Conservation (phyloP, 1,284 basidiomycete species). For the Leucoagaricus sp. region DNA sequence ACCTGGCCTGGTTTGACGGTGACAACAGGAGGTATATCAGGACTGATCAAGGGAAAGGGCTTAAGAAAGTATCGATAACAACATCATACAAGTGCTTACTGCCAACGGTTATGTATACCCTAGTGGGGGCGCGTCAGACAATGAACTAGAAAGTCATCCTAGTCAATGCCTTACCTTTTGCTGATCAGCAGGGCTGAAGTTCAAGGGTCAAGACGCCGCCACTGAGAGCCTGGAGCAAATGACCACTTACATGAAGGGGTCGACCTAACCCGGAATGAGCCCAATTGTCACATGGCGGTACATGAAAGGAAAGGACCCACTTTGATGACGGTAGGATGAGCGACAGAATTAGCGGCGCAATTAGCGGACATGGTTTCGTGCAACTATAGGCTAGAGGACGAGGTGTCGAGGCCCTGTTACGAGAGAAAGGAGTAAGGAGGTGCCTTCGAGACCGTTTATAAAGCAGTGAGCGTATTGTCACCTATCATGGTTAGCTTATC, state of each 20-base stretch:
- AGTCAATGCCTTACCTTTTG: constrained; percentile 50
- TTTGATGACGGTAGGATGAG: constrained; percentile 54
- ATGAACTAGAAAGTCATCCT: neutral
- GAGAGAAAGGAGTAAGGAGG: too few relatives aligned
- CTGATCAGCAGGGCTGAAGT: constrained; percentile 54
- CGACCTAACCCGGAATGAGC: constrained; percentile 39
- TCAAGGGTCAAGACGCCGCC: neutral
- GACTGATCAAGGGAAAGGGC: constrained; percentile 36
- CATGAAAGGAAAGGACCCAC: constrained; percentile 26
- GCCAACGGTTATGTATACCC: constrained; percentile 75
- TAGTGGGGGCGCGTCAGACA: constrained; percentile 23
- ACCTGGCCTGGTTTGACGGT: constrained; percentile 70
- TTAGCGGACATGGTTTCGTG: constrained; percentile 16
- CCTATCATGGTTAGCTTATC: too few relatives aligned
- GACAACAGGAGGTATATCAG: constrained; percentile 65
- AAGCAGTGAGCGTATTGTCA: too few relatives aligned
- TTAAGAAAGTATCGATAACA: neutral
- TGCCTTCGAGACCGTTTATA: too few relatives aligned
- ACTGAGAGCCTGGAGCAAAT: neutral
- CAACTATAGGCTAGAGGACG: neutral
- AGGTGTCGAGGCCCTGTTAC: too few relatives aligned
- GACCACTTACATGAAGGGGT: constrained; percentile 58
- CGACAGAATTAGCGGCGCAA: constrained; percentile 56
- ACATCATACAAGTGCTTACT: constrained; percentile 47
- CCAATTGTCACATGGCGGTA: neutral